Conservation (phyloP, 2,329 filamentous ascomycete species). For the Tolypocladium ovalisporum region DNA sequence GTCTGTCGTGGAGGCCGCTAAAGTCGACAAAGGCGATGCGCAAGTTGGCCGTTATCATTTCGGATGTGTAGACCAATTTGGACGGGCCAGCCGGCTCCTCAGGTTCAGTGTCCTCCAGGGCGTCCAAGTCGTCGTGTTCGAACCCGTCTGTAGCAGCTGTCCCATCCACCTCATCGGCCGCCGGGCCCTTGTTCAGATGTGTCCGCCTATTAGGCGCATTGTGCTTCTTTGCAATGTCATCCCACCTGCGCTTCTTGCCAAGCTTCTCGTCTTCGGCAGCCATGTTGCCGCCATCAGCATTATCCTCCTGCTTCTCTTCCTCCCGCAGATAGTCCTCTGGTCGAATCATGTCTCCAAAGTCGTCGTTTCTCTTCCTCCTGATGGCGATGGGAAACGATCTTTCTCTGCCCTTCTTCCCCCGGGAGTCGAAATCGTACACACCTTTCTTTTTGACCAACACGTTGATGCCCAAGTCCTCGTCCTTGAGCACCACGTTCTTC, state of each 20-base stretch:
- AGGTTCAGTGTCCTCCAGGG: slow-evolving; percentile 42
- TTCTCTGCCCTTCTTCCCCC: slow-evolving; percentile 84
- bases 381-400: slow-evolving; percentile 84
- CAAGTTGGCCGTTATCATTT: slow-evolving; percentile 57
- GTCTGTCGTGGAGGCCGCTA: slow-evolving; percentile 82
- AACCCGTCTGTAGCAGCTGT: slow-evolving; percentile 22
- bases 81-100: slow-evolving; percentile 53
- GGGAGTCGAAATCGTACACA: slow-evolving; percentile 87
- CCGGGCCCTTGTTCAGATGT: slow-evolving; percentile 29
- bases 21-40: slow-evolving; percentile 86
- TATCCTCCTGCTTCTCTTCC: slow-evolving; percentile 75
- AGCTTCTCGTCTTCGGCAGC: slow-evolving; percentile 48
- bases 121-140: slow-evolving; percentile 44
- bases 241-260: slow-evolving; percentile 92
- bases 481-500: slow-evolving; percentile 76
- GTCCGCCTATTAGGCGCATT: slow-evolving; percentile 47
- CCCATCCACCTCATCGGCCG: slow-evolving; percentile 35
- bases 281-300: slow-evolving; percentile 35
- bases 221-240: slow-evolving; percentile 42
- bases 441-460: slow-evolving; percentile 80
- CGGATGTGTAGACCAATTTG: slow-evolving; percentile 57
- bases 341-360: slow-evolving; percentile 88
- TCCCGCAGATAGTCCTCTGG: slow-evolving; percentile 89
- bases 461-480: slow-evolving; percentile 87
- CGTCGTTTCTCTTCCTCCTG: slow-evolving; percentile 68